Evolutionary conservation across 1,284 basidiomycete species (phyloP).

Genomic region (Austroboletus niveus): DNA sequence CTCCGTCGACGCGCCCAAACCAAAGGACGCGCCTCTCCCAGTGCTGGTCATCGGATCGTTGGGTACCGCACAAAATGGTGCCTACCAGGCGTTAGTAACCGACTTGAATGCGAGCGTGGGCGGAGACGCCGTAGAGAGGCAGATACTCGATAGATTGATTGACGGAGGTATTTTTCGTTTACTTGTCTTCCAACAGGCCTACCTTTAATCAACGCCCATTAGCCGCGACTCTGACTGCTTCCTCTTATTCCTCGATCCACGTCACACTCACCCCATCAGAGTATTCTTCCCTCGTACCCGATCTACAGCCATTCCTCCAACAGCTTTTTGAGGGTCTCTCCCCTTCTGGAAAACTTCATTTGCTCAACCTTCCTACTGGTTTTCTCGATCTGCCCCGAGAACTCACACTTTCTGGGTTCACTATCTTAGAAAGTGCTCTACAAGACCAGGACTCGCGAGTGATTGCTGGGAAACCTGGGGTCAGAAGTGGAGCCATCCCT

Average conservation of each 20-base stretch:
- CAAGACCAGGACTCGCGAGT: slow-evolving; percentile 40
- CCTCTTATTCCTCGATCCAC: slow-evolving; percentile 63
- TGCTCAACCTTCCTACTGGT: slow-evolving; percentile 51
- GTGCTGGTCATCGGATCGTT: slow-evolving; percentile 74
- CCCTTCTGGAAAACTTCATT: slow-evolving; percentile 65
- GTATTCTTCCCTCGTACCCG: slow-evolving; percentile 54
- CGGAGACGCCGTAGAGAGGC: slow-evolving; percentile 57
- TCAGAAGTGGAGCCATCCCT: slow-evolving; percentile 39
- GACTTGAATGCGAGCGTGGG: slow-evolving; percentile 45
- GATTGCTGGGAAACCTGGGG: slow-evolving; percentile 66
- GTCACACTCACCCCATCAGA: slow-evolving; percentile 60
- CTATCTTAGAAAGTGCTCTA: slow-evolving; percentile 43
- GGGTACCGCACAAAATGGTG: slow-evolving; percentile 68
- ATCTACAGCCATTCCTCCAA: slow-evolving; percentile 52
- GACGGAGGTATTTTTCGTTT: slow-evolving; percentile 57
- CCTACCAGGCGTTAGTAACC: slow-evolving; percentile 67
- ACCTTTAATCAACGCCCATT: slow-evolving; percentile 13
- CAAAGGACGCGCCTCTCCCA: not conserved
- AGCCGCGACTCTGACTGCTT: slow-evolving; percentile 60
- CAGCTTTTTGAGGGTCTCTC: slow-evolving; percentile 57
- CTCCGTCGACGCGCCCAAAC: slow-evolving; percentile 14
- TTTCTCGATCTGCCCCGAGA: slow-evolving; percentile 50
- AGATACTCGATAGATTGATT: slow-evolving; percentile 73
- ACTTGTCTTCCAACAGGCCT: slow-evolving; percentile 5
- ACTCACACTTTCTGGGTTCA: slow-evolving; percentile 63